Base-by-base conservation (phyloP, 1,284 basidiomycete genomes). In the Ceratobasidium sp. region DNA sequence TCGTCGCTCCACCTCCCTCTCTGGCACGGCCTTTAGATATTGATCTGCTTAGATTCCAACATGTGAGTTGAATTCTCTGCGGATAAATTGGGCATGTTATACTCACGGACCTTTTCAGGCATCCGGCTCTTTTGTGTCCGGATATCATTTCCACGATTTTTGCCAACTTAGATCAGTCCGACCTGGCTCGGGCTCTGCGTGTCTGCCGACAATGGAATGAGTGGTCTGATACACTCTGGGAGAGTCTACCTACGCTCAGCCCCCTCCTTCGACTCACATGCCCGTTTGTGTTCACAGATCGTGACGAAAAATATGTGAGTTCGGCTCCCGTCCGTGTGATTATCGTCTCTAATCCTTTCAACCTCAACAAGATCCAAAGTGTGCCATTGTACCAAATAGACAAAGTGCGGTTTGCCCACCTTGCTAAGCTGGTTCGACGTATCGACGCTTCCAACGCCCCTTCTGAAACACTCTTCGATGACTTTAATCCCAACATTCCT, bases 151-250 rank as follows among this genome's bases (percentile, higher is more conserved):
- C 46, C 12, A n/a, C 42, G n/a, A 42, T 75, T 20, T 66, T 75
- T 66, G 72, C 60, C 4, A 40, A 75, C 49, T 33, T 75, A 33
- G 61, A 63, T 23, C 72, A 63, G 33, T 7, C 72, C 39, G 72
- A 75, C 23, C 72, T 75, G 20, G 60, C 72, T 75, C 72, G 72
- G 42, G 72, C 72, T 7, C 20, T 75, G 6, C 72, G 72, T 9
- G 72, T 75, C 51, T 75, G 72, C n/a, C 58, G 72, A 42, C 60
- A 39, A 23, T 75, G 72, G 72, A 75, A 75, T 61, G 60, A 75
- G 55, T 75, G 72, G 72, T 53, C 58, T 3, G 72, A 75, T 49
- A 33, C 33, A 10, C 72, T 75, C 61, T 75, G 72, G 72, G 42
- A 60, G 26, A 64, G 46, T 23, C 26, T 75, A 46, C 61, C 72